Percentiles rank a stretch among this genome's conserved stretches.
Conservation (phyloP, 192 early-diverging fungal species). For the Radiomyces spectabilis region DNA sequence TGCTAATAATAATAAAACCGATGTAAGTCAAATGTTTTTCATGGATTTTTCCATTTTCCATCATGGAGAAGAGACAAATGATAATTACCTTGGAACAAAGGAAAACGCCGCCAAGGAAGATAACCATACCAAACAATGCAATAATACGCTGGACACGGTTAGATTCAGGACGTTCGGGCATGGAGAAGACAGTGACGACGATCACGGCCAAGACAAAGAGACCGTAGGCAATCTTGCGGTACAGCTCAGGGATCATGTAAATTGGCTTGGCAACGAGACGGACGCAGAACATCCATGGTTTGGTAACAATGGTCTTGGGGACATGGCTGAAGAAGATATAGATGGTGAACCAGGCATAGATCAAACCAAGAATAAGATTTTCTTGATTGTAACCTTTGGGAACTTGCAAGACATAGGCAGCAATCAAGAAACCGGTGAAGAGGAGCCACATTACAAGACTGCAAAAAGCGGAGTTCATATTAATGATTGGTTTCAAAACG, state of each 20-base stretch:
- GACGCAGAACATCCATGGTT: neutral
- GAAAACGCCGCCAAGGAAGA: conserved; percentile 42
- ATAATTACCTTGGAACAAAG: conserved; percentile 47
- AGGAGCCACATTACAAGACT: conserved; percentile 11
- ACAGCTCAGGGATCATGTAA: neutral
- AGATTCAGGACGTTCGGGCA: conserved; percentile 38
- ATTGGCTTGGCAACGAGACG: neutral
- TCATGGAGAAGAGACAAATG: no score
- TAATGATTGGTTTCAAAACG: no score
- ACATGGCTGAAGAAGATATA: conserved; percentile 14
- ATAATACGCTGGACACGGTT: conserved; percentile 67
- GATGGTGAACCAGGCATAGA: conserved; percentile 8
- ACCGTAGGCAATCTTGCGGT: neutral
- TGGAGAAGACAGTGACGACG: conserved; percentile 44
- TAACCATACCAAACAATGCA: conserved; percentile 60
- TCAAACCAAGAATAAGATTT: conserved; percentile 17
- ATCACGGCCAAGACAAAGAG: conserved; percentile 33
- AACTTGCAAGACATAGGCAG: conserved; percentile 7
- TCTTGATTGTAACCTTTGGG: conserved; percentile 15
- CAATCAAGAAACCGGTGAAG: conserved; percentile 11
- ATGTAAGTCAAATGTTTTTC: no score
- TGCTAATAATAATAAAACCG: conserved; percentile 26
- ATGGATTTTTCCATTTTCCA: no score
- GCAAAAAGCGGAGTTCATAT: no score
- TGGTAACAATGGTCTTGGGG: conserved; percentile 6